Percentiles rank a stretch among this genome's conserved stretches.
These are phyloP conservation scores for Fusarium sp. DNA, from an alignment of 2,329 filamentous ascomycete genomes.

Conservation along the genomic window DNA sequence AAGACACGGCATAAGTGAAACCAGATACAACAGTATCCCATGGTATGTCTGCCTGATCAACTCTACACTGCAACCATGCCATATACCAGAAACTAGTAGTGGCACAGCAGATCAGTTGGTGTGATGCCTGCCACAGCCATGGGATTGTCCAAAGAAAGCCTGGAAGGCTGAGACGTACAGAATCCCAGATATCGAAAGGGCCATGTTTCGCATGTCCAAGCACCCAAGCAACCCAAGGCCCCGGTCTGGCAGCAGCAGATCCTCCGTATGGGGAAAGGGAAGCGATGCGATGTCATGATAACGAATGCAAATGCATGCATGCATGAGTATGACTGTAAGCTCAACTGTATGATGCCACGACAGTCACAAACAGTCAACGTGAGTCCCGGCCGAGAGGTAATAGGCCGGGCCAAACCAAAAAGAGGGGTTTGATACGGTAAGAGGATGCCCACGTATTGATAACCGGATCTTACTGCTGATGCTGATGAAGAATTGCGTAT, in stretches of 20 bases:
- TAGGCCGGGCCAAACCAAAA: slow-evolving; percentile 1
- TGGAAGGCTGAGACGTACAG: slow-evolving; percentile 31
- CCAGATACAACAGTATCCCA: neutral
- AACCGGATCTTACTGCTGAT: slow-evolving; percentile 30
- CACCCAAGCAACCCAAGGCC: neutral
- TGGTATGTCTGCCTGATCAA: slow-evolving; percentile 2
- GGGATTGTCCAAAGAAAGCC: slow-evolving; percentile 16
- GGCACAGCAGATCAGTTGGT: slow-evolving; percentile 26
- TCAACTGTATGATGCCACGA: slow-evolving; percentile 26
- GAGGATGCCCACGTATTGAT: slow-evolving; percentile 31
- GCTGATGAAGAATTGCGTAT: slow-evolving; percentile 24
- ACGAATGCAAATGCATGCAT: slow-evolving; percentile 8
- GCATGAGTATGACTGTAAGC: slow-evolving; percentile 28
- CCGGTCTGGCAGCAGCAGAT: slow-evolving; percentile 24
- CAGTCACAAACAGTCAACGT: neutral
- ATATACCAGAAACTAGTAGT: slow-evolving; percentile 13
- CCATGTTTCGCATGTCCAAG: slow-evolving; percentile 20
- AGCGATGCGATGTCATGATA: slow-evolving; percentile 19
- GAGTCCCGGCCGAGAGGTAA: slow-evolving; percentile 22
- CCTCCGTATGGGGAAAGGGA: slow-evolving; percentile 33
- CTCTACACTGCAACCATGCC: neutral
- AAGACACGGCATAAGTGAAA: slow-evolving; percentile 11
- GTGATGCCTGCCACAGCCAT: slow-evolving; percentile 35
- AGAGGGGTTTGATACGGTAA: slow-evolving; percentile 18
- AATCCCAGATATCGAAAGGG: slow-evolving; percentile 18